phyloP scores from a whole-genome alignment of 1,284 basidiomycete species.

The Puccinia hordei region DNA sequence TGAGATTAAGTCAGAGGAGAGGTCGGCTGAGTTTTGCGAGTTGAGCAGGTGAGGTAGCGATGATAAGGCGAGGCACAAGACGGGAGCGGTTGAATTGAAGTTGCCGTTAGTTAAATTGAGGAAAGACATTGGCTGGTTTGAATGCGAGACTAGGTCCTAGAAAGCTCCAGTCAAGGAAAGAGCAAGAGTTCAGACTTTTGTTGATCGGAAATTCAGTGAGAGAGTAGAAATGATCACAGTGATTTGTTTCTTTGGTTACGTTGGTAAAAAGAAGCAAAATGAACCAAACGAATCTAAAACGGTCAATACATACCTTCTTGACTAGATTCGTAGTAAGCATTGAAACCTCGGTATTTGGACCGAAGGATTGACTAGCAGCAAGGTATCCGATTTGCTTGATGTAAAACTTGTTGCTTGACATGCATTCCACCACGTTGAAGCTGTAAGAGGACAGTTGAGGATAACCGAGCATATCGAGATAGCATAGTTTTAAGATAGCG shows the following conservation, averaged over 20 bases:
- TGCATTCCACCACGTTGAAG: conserved; percentile 95
- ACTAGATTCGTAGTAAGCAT: conserved; percentile 96
- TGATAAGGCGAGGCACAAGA: conserved; percentile 45
- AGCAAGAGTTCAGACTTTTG: conserved; percentile 21
- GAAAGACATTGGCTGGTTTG: conserved; percentile 24
- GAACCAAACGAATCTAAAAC: background rate
- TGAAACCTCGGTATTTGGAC: conserved; percentile 90
- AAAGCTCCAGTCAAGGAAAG: conserved; percentile 41
- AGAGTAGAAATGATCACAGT: background rate
- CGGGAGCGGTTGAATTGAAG: conserved; percentile 48
- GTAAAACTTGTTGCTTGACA: conserved; percentile 88
- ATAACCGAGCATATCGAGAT: conserved; percentile 90
- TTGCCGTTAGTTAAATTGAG: conserved; percentile 30
- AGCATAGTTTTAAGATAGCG: conserved; percentile 92
- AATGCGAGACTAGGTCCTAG: conserved; percentile 21
- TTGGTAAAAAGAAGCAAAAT: background rate
- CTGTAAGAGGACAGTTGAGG: conserved; percentile 76
- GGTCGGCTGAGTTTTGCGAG: conserved; percentile 68
- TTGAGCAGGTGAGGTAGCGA: conserved; percentile 39
- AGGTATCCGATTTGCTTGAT: conserved; percentile 95
- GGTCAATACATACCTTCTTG: conserved; percentile 82
- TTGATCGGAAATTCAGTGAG: conserved; percentile 25
- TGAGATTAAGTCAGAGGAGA: conserved; percentile 79
- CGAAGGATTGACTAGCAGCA: conserved; percentile 87
- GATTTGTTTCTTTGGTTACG: background rate